Evolutionary conservation across 164 flowering plant genomes (phyloP), one percentile per base, ranked within the genome.

Genomic region (Annona cherimola): DNA sequence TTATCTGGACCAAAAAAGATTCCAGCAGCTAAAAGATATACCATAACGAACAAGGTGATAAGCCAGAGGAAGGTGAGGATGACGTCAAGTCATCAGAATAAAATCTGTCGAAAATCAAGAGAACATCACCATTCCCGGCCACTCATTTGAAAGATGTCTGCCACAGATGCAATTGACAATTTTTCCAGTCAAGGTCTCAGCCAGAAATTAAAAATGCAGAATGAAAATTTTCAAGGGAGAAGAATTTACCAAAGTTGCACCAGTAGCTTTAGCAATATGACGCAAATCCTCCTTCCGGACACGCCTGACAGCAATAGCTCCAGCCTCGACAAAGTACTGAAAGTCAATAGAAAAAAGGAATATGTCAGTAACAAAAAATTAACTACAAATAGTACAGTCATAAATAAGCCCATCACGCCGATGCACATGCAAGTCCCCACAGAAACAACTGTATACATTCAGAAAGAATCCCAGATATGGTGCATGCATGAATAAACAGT

Each of bases 321-420:
- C 97, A 82, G 98, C 97, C 80, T 93, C 99, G 67, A 96, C 99
- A 87, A 96, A 92, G 78, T 96, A 93, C 99, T 95, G 87, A 73
- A 83, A 66, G 41, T 62, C 42, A 43, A 19, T 43, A 19, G 18
- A 68, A 42, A 68, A 50, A 20, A 26, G 6, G 7, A 20, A n/a
- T 46, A 45, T n/a, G 41, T 50, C 42, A 68, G 70, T 50, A 20
- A 40, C 11, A 11, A n/a, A 3, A 55, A 59, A 65, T 18, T 3
- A n/a, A 61, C 63, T 18, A 9, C 14, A 50, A 16, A 50, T 26
- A 61, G n/a, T 18, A 20, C 3, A 19, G 26, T 18, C 57, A 54
- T 54, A 8, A 7, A 16, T 54, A 16, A 16, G 16, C 59, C 8
- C 57, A 54, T 16, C 59, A 54, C 59, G 35, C 35, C 35, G 35